Conservation (phyloP, 768 basidiomycete genomes). For the Pisolithus sp. region DNA sequence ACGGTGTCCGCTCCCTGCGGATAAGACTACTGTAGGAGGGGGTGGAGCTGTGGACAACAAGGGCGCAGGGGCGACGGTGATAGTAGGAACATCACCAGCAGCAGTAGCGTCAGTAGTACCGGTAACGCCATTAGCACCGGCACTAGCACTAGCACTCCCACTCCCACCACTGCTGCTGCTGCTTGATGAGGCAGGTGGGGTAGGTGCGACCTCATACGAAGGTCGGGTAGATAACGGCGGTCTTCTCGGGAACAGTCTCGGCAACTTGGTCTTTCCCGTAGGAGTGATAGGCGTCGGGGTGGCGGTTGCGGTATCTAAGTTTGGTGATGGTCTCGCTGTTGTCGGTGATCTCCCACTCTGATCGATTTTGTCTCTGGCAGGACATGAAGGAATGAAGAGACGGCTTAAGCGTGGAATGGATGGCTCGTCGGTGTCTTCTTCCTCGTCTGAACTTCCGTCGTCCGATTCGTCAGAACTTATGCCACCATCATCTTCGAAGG, state of each 20-base stretch:
- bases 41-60: constrained; percentile 6
- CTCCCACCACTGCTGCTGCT: too few relatives aligned
- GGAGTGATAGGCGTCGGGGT: constrained; percentile 21
- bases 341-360: constrained; percentile 13
- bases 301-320: constrained; percentile 13
- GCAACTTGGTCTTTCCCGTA: constrained; percentile 20
- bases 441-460: constrained; percentile 20
- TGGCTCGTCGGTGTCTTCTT: constrained; percentile 28
- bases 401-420: constrained; percentile 19
- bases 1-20: constrained; percentile 19
- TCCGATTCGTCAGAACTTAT: constrained; percentile 51
- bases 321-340: constrained; percentile 16
- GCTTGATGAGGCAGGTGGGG: neutral
- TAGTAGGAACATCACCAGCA: constrained; percentile 9
- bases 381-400: constrained; percentile 20
- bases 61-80: constrained; percentile 8
- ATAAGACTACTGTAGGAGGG: constrained; percentile 2
- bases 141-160: too few relatives aligned
- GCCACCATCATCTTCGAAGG: constrained; percentile 74
- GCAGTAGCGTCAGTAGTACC: neutral
- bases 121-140: too few relatives aligned
- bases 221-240: constrained; percentile 25
- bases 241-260: constrained; percentile 31
- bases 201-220: constrained; percentile 19
- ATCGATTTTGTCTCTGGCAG: constrained; percentile 10